Evolutionary conservation across 441 rosid species (phyloP), one percentile per base, ranked within the genome.

Genomic region (Euphorbia schlechtendalii): DNA sequence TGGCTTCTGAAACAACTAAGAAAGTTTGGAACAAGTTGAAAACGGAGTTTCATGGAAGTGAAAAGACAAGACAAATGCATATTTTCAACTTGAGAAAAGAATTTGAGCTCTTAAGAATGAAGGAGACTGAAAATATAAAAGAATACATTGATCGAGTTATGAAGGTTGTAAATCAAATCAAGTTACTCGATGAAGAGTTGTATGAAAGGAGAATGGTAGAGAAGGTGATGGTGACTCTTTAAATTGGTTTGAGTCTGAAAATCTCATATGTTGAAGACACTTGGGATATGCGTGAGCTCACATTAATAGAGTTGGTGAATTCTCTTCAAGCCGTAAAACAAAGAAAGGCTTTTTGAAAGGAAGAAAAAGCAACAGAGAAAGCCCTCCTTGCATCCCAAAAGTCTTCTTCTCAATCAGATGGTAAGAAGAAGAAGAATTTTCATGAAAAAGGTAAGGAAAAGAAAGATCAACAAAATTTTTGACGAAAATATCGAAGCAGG

Each of bases 181-280:
- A 2, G 17, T 4, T 56, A 9, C 10, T 56, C 0, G 38, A 38
- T 13, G 41, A 56, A 25, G 60, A 32, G 7, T 7, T 56, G 13
- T 13, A 11, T 3, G 41, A 56, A 11, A 56, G 30, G 22, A 56
- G 41, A 41, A 30, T 55, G 24, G 36, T 55, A 6, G 59, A 25
- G 36, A 55, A 55, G 4, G 59, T 22, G n/a, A 25, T 55, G 40
- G 41, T 56, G 21, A 56, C 21, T 56, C 22, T 56, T 28, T 38
- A 4, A 0, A 41, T 28, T 21, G 6, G 40, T 17, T 56, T 56
- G 28, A 41, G 30, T 21, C 17, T 0, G 6, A 56, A 56, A 30
- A 56, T 56, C 1, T 56, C 60, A 28, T 56, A 38, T 13, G 22
- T 56, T 6, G 40, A 56, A 56, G 60, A 56, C 8, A 28, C 60